Percentiles rank a stretch among this genome's conserved stretches.
These are phyloP conservation scores for Cardamine occulta DNA, from an alignment of 345 rosid species.

Conservation along the genomic window DNA sequence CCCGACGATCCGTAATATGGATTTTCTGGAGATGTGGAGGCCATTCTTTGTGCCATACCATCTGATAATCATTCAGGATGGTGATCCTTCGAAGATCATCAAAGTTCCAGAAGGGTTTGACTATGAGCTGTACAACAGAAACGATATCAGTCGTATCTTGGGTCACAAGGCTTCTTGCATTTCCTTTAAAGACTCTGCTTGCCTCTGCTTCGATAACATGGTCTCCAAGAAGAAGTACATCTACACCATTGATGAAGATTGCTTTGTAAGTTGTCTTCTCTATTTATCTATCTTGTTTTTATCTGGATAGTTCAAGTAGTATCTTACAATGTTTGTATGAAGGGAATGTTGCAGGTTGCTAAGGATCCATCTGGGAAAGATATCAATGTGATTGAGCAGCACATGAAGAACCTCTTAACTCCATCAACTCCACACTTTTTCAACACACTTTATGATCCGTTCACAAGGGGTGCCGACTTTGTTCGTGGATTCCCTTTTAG, in stretches of 20 bases:
- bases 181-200: slow-evolving; percentile 62
- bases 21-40: slow-evolving; percentile 63
- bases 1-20: slow-evolving; percentile 55
- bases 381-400: slow-evolving; percentile 59
- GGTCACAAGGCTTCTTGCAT: slow-evolving; percentile 65
- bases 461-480: slow-evolving; percentile 55
- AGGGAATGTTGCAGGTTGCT: slow-evolving; percentile 46
- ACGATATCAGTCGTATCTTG: slow-evolving; percentile 57
- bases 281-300: neutral
- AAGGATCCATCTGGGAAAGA: slow-evolving; percentile 57
- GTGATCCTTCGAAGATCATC: slow-evolving; percentile 57
- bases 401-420: slow-evolving; percentile 52
- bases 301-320: neutral
- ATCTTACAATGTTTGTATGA: neutral
- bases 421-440: slow-evolving; percentile 59
- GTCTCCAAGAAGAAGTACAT: slow-evolving; percentile 47
- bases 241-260: slow-evolving; percentile 64
- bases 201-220: slow-evolving; percentile 63
- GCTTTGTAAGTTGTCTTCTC: slow-evolving; percentile 48
- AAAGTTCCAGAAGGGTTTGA: slow-evolving; percentile 62
- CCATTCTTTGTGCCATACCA: slow-evolving; percentile 61
- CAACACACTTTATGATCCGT: slow-evolving; percentile 67
- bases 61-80: slow-evolving; percentile 59
- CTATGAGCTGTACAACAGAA: slow-evolving; percentile 57
- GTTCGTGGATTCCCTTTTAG: slow-evolving; percentile 58